Evolutionary conservation across 805 yeast genomes (phyloP), one percentile per base, ranked within the genome.

Genomic region (Kluyveromyces dobzhanskii): DNA sequence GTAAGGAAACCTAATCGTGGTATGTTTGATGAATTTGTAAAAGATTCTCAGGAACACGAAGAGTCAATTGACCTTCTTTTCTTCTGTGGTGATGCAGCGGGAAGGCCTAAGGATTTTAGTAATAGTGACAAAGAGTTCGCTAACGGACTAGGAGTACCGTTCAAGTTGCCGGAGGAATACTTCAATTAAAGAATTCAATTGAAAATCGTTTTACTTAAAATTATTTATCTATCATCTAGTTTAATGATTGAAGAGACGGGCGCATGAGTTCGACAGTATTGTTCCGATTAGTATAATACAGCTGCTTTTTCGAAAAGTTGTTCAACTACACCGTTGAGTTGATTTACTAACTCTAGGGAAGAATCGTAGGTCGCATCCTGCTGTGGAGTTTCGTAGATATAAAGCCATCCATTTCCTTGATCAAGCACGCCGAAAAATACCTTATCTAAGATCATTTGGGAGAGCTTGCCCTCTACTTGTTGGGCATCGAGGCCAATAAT

Each of bases 331-430:
- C 67, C 74, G 19, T 92, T 81, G 78, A 92, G 78, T 57, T 85
- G 83, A 58, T 83, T 84, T 36, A 94, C 78, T 49, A 94, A 76
- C 42, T 85, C 92, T 49, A 90, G 73, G 32, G 94, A 82, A 39
- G 90, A 78, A 46, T 82, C 92, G 56, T 90, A 92, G 37, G 94
- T 80, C 29, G 84, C 84, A 61, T 92, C 97, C 45, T 78, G 77
- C 54, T 76, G 78, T 30, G 95, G 95, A 57, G 87, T 84, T 43
- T 86, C 94, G 56, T 85, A 92, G 42, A 92, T 76, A 48, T 86
- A 80, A 52, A 92, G 72, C 95, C 97, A 92, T 7, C 98, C 98
- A 59, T 88, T 88, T 34, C 97, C 97, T 67, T 92, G 99, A 62
- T 92, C 98, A 50, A 92, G 70, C 27, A 92, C 97, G 35, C 98